A percentile compares a stretch with the other conserved stretches of the same genome.
These are phyloP conservation scores for Sporobolomyces phaffii DNA, from an alignment of 768 basidiomycete genomes.

Conservation along the genomic window DNA sequence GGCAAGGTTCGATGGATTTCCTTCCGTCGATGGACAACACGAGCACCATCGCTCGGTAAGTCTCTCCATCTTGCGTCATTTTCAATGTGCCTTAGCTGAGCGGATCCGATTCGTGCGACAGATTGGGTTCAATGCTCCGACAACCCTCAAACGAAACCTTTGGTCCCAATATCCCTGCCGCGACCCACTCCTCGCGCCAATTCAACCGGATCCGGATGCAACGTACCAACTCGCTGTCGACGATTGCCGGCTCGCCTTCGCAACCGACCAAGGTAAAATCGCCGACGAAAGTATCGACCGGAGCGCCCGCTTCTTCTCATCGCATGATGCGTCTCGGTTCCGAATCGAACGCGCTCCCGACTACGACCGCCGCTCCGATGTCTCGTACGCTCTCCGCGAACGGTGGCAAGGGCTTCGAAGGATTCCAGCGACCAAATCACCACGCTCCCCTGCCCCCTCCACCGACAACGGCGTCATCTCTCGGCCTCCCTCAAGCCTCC, in stretches of 20 bases:
- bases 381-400: constrained; percentile 6
- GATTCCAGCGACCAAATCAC: not conserved
- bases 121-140: constrained; percentile 30
- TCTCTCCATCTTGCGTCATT: not conserved
- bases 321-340: constrained; percentile 24
- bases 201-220: constrained; percentile 17
- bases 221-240: constrained; percentile 31
- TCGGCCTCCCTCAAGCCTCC: not conserved
- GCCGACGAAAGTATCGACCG: not conserved
- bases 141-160: constrained; percentile 8
- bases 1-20: constrained; percentile 34
- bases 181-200: not conserved
- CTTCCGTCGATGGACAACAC: constrained; percentile 20
- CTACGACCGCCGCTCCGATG: not conserved
- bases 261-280: constrained; percentile 12
- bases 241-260: constrained; percentile 34
- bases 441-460: not conserved
- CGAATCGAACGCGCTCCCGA: constrained; percentile 19
- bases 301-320: not conserved
- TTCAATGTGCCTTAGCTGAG: not conserved
- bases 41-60: constrained; percentile 23
- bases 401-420: not conserved
- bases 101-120: not conserved
- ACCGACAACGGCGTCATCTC: not conserved
- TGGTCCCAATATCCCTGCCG: not conserved